Evolutionary conservation across 2,329 filamentous ascomycete genomes (phyloP).

Genomic region (Cladosporium sp.): DNA sequence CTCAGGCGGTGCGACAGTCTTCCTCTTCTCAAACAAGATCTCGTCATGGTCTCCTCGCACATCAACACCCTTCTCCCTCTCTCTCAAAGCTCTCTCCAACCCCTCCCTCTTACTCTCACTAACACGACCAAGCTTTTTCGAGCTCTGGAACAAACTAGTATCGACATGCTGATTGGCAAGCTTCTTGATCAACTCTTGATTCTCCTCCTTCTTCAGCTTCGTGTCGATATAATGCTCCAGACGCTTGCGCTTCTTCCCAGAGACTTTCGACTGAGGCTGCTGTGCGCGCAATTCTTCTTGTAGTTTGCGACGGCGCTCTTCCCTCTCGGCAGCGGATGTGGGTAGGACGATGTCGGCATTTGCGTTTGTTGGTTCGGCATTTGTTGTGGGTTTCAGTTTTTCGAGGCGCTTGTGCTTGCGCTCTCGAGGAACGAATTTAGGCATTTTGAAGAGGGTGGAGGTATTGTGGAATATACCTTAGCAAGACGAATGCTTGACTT

Average conservation of each 20-base stretch:
- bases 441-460: slow-evolving; percentile 26
- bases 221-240: slow-evolving; percentile 74
- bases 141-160: slow-evolving; percentile 74
- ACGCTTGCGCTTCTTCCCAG: slow-evolving; percentile 63
- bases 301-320: slow-evolving; percentile 49
- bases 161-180: slow-evolving; percentile 76
- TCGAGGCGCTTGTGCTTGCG: slow-evolving; percentile 63
- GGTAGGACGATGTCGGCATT: slow-evolving; percentile 50
- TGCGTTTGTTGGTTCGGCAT: slow-evolving; percentile 41
- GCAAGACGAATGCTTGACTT: neutral
- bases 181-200: slow-evolving; percentile 75
- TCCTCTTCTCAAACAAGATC: slow-evolving; percentile 49
- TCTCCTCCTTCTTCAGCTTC: slow-evolving; percentile 93
- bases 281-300: slow-evolving; percentile 52
- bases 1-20: slow-evolving; percentile 16
- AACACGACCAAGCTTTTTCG: slow-evolving; percentile 68
- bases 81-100: slow-evolving; percentile 59
- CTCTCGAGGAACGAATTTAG: slow-evolving; percentile 52
- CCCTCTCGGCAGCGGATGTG: slow-evolving; percentile 49
- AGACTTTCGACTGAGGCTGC: slow-evolving; percentile 53
- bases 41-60: slow-evolving; percentile 47
- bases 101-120: slow-evolving; percentile 68
- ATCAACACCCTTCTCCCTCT: slow-evolving; percentile 61
- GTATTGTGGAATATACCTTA: neutral
- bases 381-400: slow-evolving; percentile 39